A percentile compares a stretch with the other conserved stretches of the same genome.
These are phyloP conservation scores for Chalciporus sp. DNA, from an alignment of 1,284 basidiomycete genomes.

Conservation along the genomic window DNA sequence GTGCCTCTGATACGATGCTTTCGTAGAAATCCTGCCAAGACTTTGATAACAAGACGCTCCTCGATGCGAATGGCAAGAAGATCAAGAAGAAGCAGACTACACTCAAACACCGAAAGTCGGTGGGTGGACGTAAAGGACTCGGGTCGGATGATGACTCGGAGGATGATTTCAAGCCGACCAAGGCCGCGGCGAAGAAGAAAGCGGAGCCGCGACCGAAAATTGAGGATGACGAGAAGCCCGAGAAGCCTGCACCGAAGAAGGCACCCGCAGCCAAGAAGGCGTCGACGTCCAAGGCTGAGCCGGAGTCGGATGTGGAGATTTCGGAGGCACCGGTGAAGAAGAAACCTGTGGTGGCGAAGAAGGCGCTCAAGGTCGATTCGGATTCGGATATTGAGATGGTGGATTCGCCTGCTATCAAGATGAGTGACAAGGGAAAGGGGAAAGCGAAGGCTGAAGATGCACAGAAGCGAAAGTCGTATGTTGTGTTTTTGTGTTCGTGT, in stretches of 20 bases:
- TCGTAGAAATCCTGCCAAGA: conserved; percentile 62
- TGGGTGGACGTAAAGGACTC: conserved; percentile 50
- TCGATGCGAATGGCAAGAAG: conserved; percentile 61
- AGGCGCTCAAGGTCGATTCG: conserved; percentile 35
- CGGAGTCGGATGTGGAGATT: conserved; percentile 41
- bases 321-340: conserved; percentile 22
- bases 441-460: conserved; percentile 43
- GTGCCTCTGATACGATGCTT: conserved; percentile 2
- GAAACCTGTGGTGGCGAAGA: conserved; percentile 21
- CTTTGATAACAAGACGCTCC: conserved; percentile 55
- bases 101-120: conserved; percentile 70
- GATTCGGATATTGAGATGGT: conserved; percentile 44
- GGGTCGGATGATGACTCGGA: conserved; percentile 60
- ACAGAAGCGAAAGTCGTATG: conserved; percentile 60
- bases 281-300: conserved; percentile 30
- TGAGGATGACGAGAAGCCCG: conserved; percentile 31
- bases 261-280: conserved; percentile 30
- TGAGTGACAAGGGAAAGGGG: conserved; percentile 36
- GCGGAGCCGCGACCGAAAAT: conserved; percentile 38
- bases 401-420: conserved; percentile 21
- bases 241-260: conserved; percentile 37
- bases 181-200: conserved; percentile 53
- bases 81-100: conserved; percentile 79
- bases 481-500: conserved; percentile 1
- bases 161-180: conserved; percentile 78